Evolutionary conservation across 257 asterid genomes (phyloP), one percentile per base, ranked within the genome.

Genomic region (Rubia yunnanensis): DNA sequence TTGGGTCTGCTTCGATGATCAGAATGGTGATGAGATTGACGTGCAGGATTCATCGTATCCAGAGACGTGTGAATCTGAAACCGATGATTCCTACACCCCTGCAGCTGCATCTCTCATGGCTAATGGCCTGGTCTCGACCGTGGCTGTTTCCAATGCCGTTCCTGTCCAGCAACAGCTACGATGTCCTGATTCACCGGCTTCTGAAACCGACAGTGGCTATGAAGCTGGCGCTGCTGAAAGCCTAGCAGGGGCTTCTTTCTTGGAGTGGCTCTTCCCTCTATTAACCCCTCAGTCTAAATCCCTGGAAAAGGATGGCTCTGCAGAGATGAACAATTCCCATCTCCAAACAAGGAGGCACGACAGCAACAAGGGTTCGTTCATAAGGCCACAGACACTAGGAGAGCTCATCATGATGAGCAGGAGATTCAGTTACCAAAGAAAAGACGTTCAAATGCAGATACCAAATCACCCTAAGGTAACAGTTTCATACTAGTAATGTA

Each of bases 351-450:
- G 71, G 69, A 44, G 28, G 60, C 70, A 63, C 11, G 71, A 22
- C 26, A 54, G 57, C 26, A 80, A 73, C 73, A 76, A 80, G 70
- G 77, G 68, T 26, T 76, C 65, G n/a, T 55, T 72, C 63, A 83
- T 75, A 56, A 86, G 84, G 64, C 80, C 84, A 77, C 78, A 79
- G 63, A 92, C 96, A 41, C 97, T 89, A 31, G 99, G 88, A 39
- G 99, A 92, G 85, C 86, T 92, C 58, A 89, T 92, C 72, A 80
- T 81, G 74, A 89, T 92, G 95, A 92, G 99, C 81, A 76, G 94
- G 57, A 76, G 96, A 81, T 77, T 86, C 74, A 92, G 96, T 76
- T 84, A 82, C 72, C 91, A 81, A 54, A 78, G 82, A 69, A 92
- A 80, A 70, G 82, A 81, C 20, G 39, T 9, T 14, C 79, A 76